Evolutionary conservation across 805 yeast species (phyloP).

Genomic region (Saccharomyces kudriavzevii): DNA sequence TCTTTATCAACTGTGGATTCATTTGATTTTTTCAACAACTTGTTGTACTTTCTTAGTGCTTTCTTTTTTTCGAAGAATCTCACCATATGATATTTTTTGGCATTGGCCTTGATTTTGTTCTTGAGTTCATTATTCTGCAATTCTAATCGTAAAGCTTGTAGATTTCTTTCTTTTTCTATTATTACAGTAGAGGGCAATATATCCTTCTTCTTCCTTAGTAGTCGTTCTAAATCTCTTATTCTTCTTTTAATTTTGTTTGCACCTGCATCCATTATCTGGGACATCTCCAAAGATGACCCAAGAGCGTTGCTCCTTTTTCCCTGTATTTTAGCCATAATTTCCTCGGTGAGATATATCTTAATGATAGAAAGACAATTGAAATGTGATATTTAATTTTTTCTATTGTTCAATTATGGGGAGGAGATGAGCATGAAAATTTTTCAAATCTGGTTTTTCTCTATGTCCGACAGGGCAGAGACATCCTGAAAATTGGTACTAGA

Average conservation of each 20-base stretch:
- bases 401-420: background rate
- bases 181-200: constrained; percentile 56
- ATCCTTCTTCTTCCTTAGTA: constrained; percentile 46
- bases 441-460: background rate
- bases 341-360: background rate
- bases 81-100: constrained; percentile 84
- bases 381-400: background rate
- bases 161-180: constrained; percentile 66
- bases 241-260: constrained; percentile 64
- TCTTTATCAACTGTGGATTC: constrained; percentile 20
- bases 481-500: background rate
- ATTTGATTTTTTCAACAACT: constrained; percentile 30
- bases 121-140: constrained; percentile 40
- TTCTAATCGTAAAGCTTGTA: constrained; percentile 56
- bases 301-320: constrained; percentile 11
- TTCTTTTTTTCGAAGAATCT: constrained; percentile 86
- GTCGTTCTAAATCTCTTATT: constrained; percentile 77
- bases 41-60: constrained; percentile 63
- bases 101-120: constrained; percentile 41
- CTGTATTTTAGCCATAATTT: constrained; percentile 4
- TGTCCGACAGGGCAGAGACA: background rate
- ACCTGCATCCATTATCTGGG: constrained; percentile 32
- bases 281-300: constrained; percentile 30
- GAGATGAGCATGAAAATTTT: constrained; percentile 2
- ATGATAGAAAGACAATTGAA: background rate